Base-by-base conservation (phyloP, 495 filamentous ascomycete genomes). In the Viridothelium virens region DNA sequence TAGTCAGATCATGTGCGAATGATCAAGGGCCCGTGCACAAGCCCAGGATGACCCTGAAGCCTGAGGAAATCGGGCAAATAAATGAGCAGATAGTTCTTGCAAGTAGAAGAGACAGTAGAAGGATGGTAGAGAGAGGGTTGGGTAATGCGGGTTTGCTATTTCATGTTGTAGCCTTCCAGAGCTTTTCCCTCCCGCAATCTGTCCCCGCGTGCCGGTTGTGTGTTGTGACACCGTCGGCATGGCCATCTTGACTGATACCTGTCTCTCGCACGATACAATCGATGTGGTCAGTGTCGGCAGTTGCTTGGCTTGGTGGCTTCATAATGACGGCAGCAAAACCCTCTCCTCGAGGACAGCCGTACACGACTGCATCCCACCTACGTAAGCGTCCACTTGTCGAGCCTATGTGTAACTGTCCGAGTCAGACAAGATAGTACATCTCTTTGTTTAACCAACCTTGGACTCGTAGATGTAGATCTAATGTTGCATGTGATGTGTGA, bases 261-360 rank as follows among this genome's bases (percentile, higher is more conserved):
- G 67, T 61, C 16, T 39, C 67, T 33, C 67, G 67, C 37, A 68
- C 62, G 47, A 68, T 64, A 2, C 74, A 74, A 2, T 74, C 73
- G 37, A 82, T 76, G 1, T 68, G 67, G 66, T 83, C 75, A 34
- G 72, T 70, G 53, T 77, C 74, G 1, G 41, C 39, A 36, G 80
- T 62, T 0, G 80, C 80, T 38, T 75, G 67, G 11, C 38, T 56
- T 3, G 79, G 67, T 6, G 70, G 76, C 63, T 82, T 83, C 11
- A 66, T 14, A 34, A 81, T 68, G 2, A 81, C 5, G 0, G 71
- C 68, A 14, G 56, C 68, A 1, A 77, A 63, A 14, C 73, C 80
- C 36, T 82, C 80, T 1, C 70, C 80, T 9, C 74, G 74, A 5
- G 64, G 69, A 56, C 80, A 82, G 0, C 80, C 80, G 38, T 39